Conservation (phyloP, 257 asterid species). For the Thymus mandschuricus region DNA sequence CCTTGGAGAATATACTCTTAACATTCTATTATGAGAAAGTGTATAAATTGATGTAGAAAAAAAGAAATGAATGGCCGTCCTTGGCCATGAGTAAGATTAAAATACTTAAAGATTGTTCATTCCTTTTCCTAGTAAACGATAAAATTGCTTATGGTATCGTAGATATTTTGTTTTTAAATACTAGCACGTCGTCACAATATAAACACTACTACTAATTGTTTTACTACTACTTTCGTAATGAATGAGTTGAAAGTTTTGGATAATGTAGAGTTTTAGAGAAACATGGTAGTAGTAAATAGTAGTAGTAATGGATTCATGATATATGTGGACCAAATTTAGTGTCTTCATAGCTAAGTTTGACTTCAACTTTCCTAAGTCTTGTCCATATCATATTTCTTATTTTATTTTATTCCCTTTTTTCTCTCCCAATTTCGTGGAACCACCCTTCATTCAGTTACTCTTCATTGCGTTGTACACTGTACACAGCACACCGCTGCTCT, state of each 20-base stretch:
- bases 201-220: too few relatives aligned
- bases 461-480: too few relatives aligned
- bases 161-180: neutral
- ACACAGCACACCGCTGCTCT: too few relatives aligned
- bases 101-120: neutral
- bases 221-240: too few relatives aligned
- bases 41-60: neutral
- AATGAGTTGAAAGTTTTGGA: neutral
- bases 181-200: too few relatives aligned
- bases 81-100: neutral
- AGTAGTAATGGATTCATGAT: too few relatives aligned
- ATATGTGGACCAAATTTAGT: conserved; percentile 9
- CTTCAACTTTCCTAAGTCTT: neutral
- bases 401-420: neutral
- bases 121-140: neutral
- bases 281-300: too few relatives aligned
- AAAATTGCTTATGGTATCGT: neutral
- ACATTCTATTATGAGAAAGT: neutral
- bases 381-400: too few relatives aligned
- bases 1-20: neutral
- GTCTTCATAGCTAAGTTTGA: conserved; percentile 26
- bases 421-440: neutral
- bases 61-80: neutral
- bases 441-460: neutral
- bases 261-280: neutral